These are phyloP conservation scores for Lactarius indigo DNA, from an alignment of 768 basidiomycete species.

Conservation along the genomic window DNA sequence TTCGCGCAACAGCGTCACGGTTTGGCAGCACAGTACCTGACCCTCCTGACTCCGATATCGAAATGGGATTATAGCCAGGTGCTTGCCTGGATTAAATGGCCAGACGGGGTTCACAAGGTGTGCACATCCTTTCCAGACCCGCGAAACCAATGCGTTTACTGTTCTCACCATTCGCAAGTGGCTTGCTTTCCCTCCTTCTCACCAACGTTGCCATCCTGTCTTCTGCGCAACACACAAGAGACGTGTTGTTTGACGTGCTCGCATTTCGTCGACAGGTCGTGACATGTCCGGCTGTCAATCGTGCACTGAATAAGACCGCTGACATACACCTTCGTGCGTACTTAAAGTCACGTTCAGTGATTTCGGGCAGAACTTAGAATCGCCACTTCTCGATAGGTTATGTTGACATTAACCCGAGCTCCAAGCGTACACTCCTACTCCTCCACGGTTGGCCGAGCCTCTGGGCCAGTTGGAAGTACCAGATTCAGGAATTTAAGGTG, in stretches of 20 bases:
- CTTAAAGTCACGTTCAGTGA: not conserved
- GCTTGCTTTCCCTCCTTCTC: not conserved
- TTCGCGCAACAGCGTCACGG: not conserved
- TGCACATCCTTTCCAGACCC: not conserved
- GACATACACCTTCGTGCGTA: constrained; percentile 20
- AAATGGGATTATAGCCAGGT: not conserved
- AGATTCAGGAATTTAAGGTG: constrained; percentile 65
- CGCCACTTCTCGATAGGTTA: constrained; percentile 34
- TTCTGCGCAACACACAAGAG: not conserved
- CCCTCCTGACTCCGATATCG: not conserved
- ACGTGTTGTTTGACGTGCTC: not conserved
- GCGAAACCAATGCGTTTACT: not conserved
- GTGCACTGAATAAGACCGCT: constrained; percentile 13
- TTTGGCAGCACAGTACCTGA: not conserved
- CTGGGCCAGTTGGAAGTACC: constrained; percentile 72
- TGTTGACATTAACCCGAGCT: constrained; percentile 55
- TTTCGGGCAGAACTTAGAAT: not conserved
- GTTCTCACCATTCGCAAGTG: not conserved
- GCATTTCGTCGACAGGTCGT: constrained; percentile 9
- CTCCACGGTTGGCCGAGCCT: constrained; percentile 79
- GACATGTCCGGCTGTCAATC: constrained; percentile 20
- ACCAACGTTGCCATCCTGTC: not conserved
- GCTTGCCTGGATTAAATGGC: not conserved
- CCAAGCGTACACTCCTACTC: constrained; percentile 53
- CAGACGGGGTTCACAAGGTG: not conserved